phyloP scores from a whole-genome alignment of 176 grass and related monocot species.

The Triticum timopheevii region DNA sequence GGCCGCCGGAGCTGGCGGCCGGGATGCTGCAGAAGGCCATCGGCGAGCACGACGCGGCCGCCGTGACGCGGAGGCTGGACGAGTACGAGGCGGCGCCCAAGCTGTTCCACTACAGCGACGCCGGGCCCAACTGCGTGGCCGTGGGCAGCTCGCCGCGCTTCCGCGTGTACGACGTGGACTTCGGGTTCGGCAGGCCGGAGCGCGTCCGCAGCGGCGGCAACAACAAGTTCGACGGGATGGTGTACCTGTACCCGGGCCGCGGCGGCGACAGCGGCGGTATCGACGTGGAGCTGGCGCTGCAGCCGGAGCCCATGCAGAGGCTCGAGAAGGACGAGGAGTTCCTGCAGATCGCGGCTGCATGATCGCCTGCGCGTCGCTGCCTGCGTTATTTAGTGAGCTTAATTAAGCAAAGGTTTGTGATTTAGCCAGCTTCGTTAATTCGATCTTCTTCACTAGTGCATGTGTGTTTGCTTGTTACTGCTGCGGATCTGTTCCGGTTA shows the following conservation, averaged over 20 bases:
- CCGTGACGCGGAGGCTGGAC: slow-evolving; percentile 62
- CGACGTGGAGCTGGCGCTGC: slow-evolving; percentile 88
- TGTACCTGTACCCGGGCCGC: slow-evolving; percentile 84
- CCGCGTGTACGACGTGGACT: slow-evolving; percentile 93
- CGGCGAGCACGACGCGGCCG: slow-evolving; percentile 65
- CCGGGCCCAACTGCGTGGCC: slow-evolving; percentile 86
- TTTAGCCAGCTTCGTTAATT: background rate
- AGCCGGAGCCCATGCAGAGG: slow-evolving; percentile 70
- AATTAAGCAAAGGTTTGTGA: background rate
- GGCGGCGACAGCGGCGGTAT: slow-evolving; percentile 62
- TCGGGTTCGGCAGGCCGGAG: slow-evolving; percentile 80
- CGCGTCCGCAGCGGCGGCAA: slow-evolving; percentile 84
- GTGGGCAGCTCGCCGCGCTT: slow-evolving; percentile 94
- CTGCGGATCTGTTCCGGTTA: background rate
- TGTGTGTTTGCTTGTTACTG: background rate
- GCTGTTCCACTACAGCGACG: slow-evolving; percentile 96
- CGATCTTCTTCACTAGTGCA: background rate
- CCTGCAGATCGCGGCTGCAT: slow-evolving; percentile 11
- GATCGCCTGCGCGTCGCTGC: background rate
- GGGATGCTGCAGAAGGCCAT: slow-evolving; percentile 79
- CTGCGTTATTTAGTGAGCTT: slow-evolving; percentile 2
- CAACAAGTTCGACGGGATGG: slow-evolving; percentile 99
- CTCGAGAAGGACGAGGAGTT: slow-evolving; percentile 74
- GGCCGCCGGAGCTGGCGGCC: slow-evolving; percentile 44
- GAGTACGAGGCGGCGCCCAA: slow-evolving; percentile 88